Percentiles rank a stretch among this genome's conserved stretches.
Conservation (phyloP, 805 yeast genomes). For the Yarrowia alimentaria region DNA sequence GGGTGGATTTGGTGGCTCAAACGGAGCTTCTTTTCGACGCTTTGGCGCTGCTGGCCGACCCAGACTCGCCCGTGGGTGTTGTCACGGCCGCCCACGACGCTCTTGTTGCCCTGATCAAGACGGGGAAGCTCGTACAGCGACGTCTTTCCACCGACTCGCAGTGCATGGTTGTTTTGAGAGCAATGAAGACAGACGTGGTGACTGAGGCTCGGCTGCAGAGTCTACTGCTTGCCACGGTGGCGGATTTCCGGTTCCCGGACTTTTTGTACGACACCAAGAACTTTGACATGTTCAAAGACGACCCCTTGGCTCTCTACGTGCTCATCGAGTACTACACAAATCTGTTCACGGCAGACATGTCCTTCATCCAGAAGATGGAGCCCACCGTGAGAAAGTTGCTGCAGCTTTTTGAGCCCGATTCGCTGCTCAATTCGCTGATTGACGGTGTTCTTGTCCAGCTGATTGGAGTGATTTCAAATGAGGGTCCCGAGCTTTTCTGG, state of each 20-base stretch:
- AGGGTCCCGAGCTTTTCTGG: not conserved
- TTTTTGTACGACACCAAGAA: slow-evolving; percentile 2
- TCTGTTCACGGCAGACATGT: slow-evolving; percentile 9
- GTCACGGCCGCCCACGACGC: slow-evolving; percentile 13
- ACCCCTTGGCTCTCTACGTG: slow-evolving; percentile 19
- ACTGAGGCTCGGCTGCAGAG: slow-evolving; percentile 11
- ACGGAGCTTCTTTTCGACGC: slow-evolving; percentile 9
- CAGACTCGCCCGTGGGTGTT: slow-evolving; percentile 13
- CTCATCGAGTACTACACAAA: slow-evolving; percentile 17
- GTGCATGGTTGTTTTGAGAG: not conserved
- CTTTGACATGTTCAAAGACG: slow-evolving; percentile 10
- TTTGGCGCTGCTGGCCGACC: not conserved
- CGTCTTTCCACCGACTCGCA: slow-evolving; percentile 2
- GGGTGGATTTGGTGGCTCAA: slow-evolving; percentile 10
- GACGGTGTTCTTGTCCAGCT: slow-evolving; percentile 15
- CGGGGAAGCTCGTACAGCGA: not conserved
- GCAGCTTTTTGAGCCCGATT: slow-evolving; percentile 10
- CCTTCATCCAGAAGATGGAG: not conserved
- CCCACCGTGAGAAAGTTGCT: not conserved
- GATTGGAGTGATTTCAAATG: not conserved
- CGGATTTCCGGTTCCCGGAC: slow-evolving; percentile 1
- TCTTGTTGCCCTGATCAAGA: slow-evolving; percentile 1
- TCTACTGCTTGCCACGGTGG: not conserved
- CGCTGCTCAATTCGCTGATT: not conserved
- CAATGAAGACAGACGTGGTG: slow-evolving; percentile 16